phyloP scores from a whole-genome alignment of 2,329 filamentous ascomycete species.

The Fusarium austroafricanum region DNA sequence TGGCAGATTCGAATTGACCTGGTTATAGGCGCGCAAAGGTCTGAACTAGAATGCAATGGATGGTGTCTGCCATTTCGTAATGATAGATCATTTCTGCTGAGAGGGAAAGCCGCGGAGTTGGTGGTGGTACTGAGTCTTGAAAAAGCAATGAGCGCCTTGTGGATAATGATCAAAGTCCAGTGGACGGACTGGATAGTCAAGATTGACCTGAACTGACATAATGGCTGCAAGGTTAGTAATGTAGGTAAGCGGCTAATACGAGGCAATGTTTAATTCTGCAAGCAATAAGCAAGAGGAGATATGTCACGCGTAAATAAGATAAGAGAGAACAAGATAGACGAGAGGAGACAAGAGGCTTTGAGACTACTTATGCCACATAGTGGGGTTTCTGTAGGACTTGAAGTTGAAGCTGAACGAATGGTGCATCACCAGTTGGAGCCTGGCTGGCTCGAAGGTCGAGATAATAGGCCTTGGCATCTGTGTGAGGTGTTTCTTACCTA shows the following conservation, averaged over 20 bases:
- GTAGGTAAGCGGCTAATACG: constrained; percentile 29
- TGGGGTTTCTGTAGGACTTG: constrained; percentile 22
- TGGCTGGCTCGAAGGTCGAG: background rate
- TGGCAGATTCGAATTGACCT: background rate
- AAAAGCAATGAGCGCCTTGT: constrained; percentile 36
- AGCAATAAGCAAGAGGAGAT: constrained; percentile 24
- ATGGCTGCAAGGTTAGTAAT: constrained; percentile 20
- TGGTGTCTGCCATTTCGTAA: constrained; percentile 1
- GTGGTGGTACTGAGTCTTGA: constrained; percentile 11
- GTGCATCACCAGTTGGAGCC: constrained; percentile 3
- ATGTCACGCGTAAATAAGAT: constrained; percentile 21
- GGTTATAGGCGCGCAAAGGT: background rate
- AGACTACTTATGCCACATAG: constrained; percentile 24
- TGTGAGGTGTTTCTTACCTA: background rate
- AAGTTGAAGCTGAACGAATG: constrained; percentile 5
- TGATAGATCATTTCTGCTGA: constrained; percentile 13
- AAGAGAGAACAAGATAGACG: constrained; percentile 21
- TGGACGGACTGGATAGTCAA: constrained; percentile 16
- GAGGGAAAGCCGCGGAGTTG: constrained; percentile 14
- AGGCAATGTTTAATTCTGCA: background rate
- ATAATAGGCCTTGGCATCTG: background rate
- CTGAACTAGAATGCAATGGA: background rate
- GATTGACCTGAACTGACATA: constrained; percentile 9
- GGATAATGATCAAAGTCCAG: constrained; percentile 33
- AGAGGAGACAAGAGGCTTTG: constrained; percentile 20